These are phyloP conservation scores for Ramaria sp. DNA, from an alignment of 768 basidiomycete species.

Conservation along the genomic window DNA sequence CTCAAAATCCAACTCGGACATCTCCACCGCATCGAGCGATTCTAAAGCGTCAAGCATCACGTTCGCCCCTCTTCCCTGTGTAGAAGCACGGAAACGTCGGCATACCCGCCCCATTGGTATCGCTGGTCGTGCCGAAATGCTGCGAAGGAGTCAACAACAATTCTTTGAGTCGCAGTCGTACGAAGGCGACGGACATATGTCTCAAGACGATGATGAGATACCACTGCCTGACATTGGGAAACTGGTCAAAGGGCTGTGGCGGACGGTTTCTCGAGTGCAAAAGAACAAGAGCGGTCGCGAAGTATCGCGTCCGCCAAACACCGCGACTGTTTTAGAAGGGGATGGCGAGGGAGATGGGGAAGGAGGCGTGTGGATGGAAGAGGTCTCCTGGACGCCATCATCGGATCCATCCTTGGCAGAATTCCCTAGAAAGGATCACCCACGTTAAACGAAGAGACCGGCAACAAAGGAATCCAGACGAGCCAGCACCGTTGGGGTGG, in stretches of 20 bases:
- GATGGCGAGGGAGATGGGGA: not conserved
- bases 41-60: slow-evolving; percentile 15
- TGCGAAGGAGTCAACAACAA: not conserved
- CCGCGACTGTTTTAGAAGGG: not conserved
- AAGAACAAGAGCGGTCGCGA: not conserved
- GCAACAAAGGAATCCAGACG: too few species aligned
- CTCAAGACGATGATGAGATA: not conserved
- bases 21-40: not conserved
- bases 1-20: slow-evolving; percentile 2
- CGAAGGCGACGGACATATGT: not conserved
- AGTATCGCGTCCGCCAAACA: not conserved
- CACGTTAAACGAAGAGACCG: too few species aligned
- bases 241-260: slow-evolving; percentile 5
- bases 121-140: slow-evolving; percentile 19
- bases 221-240: slow-evolving; percentile 8
- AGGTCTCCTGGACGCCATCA: not conserved
- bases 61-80: slow-evolving; percentile 26
- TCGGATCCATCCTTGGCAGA: not conserved
- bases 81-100: slow-evolving; percentile 22
- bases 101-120: slow-evolving; percentile 23
- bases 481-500: too few species aligned
- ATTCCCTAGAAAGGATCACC: too few species aligned
- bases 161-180: not conserved
- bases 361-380: not conserved
- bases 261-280: not conserved